Evolutionary conservation across 768 basidiomycete genomes (phyloP), one percentile per base, ranked within the genome.

Genomic region (Hygrophoropsis aurantiaca): DNA sequence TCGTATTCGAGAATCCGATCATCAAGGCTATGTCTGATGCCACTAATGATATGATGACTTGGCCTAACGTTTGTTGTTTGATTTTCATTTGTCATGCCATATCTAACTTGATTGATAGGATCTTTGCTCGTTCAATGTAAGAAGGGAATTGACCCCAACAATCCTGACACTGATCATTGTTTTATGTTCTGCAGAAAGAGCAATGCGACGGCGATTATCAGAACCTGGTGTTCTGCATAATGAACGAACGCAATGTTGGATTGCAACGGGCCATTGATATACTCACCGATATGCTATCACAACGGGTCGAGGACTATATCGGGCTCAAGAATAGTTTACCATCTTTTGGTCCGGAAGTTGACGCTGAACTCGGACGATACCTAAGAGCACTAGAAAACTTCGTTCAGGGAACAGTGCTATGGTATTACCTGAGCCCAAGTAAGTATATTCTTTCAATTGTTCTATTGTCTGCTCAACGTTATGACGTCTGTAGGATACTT

Each of bases 361-460:
- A 70, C 43, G 49, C 47, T n/a, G 69, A 70, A 18, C 54, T 70
- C 16, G 58, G 46, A 9, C 53, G 57, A n/a, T 71, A 70, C 49
- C 42, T 66, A 49, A 46, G 53, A 30, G 69, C 69, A 4, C 49
- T 70, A 11, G 69, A 70, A 44, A 68, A 70, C 49, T 70, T 71
- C 36, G 62, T 64, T 1, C 69, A 70, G 41, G 69, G 69, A 15
- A 70, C 69, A 9, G 67, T 71, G 13, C 30, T 70, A 44, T 70
- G 69, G 69, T 70, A 70, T 49, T 71, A 70, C 36, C 58, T 70
- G 13, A 70, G 68, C 48, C 69, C 69, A 24, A 64, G 69, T 70
- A 51, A 56, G 69, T 11, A n/a, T 11, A 18, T 44, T 33, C 18
- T 45, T 41, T 49, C 41, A 52, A 32, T 6, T 9, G 20, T 16